phyloP scores from a whole-genome alignment of 768 basidiomycete genomes.

The Ephemerocybe angulata region DNA sequence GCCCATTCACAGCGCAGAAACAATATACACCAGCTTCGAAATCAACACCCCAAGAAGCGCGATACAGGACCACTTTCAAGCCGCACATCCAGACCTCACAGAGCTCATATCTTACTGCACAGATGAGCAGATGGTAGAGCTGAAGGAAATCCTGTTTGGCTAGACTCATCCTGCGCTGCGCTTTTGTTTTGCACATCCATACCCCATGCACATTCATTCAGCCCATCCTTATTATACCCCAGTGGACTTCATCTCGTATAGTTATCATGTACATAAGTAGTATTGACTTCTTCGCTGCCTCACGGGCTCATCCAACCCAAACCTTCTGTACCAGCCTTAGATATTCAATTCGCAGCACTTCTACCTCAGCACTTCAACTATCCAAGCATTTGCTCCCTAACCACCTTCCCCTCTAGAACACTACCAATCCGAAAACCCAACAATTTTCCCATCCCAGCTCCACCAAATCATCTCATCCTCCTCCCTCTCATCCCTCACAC shows the following conservation, averaged over 20 bases:
- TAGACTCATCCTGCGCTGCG: no score
- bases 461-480: constrained; percentile 60
- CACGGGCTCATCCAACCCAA: no score
- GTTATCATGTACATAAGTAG: no score
- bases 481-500: constrained; percentile 7
- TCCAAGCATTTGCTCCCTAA: neutral
- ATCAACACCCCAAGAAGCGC: neutral
- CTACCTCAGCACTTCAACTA: neutral
- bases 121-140: neutral
- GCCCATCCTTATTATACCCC: no score
- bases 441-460: constrained; percentile 56
- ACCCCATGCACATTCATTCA: no score
- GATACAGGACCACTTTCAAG: neutral
- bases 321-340: no score
- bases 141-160: neutral
- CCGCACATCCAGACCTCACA: neutral
- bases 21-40: neutral
- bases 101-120: no score
- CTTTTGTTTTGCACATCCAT: no score
- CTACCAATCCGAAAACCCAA: constrained; percentile 52
- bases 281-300: no score
- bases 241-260: no score
- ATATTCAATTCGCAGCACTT: neutral
- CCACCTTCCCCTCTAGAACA: no score
- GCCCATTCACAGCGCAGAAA: no score